Base-by-base conservation (phyloP, 2,329 filamentous ascomycete genomes). In the Fusarium humuli region DNA sequence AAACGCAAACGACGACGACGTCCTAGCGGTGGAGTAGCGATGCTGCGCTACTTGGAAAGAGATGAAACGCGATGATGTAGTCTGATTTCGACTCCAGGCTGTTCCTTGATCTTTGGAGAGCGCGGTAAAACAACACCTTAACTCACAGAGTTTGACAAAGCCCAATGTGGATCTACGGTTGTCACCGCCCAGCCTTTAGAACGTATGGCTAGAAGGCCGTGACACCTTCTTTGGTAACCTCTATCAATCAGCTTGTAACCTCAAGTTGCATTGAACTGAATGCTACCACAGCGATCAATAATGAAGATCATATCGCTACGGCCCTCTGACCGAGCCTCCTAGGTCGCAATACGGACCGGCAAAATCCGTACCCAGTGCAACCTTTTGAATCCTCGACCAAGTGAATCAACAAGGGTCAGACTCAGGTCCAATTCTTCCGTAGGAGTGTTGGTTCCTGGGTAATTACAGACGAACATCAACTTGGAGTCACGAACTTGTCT, bases 51-150 rank as follows among this genome's bases (percentile, higher is more conserved):
- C 34, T 41, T 42, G 59, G 25, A 22, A 56, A 25, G 34, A 45
- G 47, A 59, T 70, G 58, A 71, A 69, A 71, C 68, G n/a, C 59
- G 45, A 49, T 25, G 37, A 32, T 27, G 49, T 52, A 42, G 61
- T 27, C 53, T 61, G 49, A 34, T 29, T 25, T n/a, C 27, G 40
- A 46, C 20, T 58, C 12, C 32, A 64, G 37, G 16, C 42, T 25
- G 23, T 44, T 37, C 53, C 44, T 37, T 57, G 22, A 12, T 22
- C 23, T 29, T 29, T 9, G 25, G 37, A 48, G 20, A 25, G 29
- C 40, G 25, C 30, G 18, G 34, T 47, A 41, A 61, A 29, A 37
- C 25, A 23, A 34, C 20, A 47, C n/a, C 8, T 44, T 27, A 37
- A 44, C 32, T 40, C 30, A 9, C 22, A n/a, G 20, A 37, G 14